Evolutionary conservation across 2,329 filamentous ascomycete species (phyloP).

Genomic region (Epichloe uncinata): DNA sequence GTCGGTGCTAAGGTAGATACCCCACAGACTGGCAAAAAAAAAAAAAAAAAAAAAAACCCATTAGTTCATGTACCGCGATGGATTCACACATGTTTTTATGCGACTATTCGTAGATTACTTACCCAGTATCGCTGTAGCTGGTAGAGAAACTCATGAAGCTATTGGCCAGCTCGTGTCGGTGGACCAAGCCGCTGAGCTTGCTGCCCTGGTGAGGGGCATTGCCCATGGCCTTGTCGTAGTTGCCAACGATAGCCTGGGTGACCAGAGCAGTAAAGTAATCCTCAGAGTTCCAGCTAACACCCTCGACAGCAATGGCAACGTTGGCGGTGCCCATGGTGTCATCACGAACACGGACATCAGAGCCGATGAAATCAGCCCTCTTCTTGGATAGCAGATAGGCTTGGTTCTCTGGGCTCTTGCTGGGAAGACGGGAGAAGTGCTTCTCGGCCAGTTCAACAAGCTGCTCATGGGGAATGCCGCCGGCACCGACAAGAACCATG

Average conservation of each 20-base stretch:
- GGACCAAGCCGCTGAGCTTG: conserved; percentile 91
- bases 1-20: conserved; percentile 95
- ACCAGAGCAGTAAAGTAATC: conserved; percentile 98
- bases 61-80: background rate
- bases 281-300: conserved; percentile 98
- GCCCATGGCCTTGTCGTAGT: conserved; percentile 98
- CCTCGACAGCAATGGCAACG: conserved; percentile 96
- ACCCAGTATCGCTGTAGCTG: conserved; percentile 99
- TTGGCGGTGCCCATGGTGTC: conserved; percentile 93
- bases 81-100: background rate
- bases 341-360: conserved; percentile 88
- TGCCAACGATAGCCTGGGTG: conserved; percentile 95
- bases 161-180: conserved; percentile 92
- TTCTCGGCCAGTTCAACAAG: conserved; percentile 94
- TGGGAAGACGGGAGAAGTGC: conserved; percentile 74
- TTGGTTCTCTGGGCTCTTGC: conserved; percentile 59
- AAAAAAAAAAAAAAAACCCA: no score
- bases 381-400: conserved; percentile 68
- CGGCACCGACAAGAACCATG: conserved; percentile 95
- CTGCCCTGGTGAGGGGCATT: conserved; percentile 94
- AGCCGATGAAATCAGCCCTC: conserved; percentile 91
- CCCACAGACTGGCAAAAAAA: conserved; percentile 67
- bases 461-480: conserved; percentile 85
- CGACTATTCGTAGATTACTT: conserved; percentile 24
- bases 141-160: conserved; percentile 99